Percentiles rank a stretch among this genome's conserved stretches.
Conservation (phyloP, 306 rosid genomes). For the Arachis hypogaea region DNA sequence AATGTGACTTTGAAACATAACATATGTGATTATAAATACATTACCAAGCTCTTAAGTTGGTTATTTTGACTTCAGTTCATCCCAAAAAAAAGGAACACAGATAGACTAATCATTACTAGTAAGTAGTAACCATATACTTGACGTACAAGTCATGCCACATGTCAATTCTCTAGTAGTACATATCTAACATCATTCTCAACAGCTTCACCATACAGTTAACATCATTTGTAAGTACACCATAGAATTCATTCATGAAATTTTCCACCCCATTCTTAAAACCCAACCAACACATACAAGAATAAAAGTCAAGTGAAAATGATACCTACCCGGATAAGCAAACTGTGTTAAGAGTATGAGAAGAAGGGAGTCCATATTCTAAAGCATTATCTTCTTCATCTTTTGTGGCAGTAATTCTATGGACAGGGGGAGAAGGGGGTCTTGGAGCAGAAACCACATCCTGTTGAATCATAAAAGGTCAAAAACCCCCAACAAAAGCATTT, state of each 20-base stretch:
- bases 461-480: slow-evolving; percentile 17
- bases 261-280: no score
- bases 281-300: neutral
- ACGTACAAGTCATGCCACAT: slow-evolving; percentile 28
- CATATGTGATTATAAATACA: slow-evolving; percentile 11
- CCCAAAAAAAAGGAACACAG: neutral
- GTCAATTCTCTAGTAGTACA: slow-evolving; percentile 20
- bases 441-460: slow-evolving; percentile 96
- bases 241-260: no score
- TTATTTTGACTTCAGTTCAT: slow-evolving; percentile 20
- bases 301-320: slow-evolving; percentile 32
- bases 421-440: slow-evolving; percentile 90
- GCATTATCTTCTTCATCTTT: slow-evolving; percentile 96
- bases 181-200: slow-evolving; percentile 27
- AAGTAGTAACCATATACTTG: slow-evolving; percentile 34
- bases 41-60: slow-evolving; percentile 5
- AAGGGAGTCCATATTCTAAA: slow-evolving; percentile 93
- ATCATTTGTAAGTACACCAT: slow-evolving; percentile 17
- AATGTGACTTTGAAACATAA: slow-evolving; percentile 13
- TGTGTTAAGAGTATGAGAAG: slow-evolving; percentile 96
- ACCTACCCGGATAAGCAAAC: slow-evolving; percentile 91
- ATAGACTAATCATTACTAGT: slow-evolving; percentile 16
- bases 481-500: neutral
- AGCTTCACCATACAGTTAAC: neutral
- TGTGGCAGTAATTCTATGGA: slow-evolving; percentile 82